Base-by-base conservation (phyloP, 2,329 filamentous ascomycete genomes). In the Venturia asperata region DNA sequence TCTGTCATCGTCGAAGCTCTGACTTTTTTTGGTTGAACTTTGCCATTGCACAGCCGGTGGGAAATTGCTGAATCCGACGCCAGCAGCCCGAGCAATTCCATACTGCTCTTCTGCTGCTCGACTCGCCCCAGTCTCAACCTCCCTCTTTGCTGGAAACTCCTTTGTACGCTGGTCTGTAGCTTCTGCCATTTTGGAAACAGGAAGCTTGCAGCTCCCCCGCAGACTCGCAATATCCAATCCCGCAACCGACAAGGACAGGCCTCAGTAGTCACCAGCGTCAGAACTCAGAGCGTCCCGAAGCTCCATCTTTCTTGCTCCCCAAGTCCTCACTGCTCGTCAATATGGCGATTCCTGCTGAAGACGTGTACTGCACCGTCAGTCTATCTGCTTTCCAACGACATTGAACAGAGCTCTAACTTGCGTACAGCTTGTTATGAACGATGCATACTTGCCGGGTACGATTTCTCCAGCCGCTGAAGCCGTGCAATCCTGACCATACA, bases 391-490 rank as follows among this genome's bases (percentile, higher is more conserved):
- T 62, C 43, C 34, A 49, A 21, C 64, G 37, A 55, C 58, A 3
- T 39, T 11, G 43, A 47, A 65, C 34, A 62, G 60, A 64, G 62
- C 61, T 68, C 55, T 65, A 65, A 52, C 24, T n/a, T 39, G 21
- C 24, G 19, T 30, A 27, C 45, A 65, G 93, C 89, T 99, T 76
- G 85, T 97, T 65, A 82, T 96, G 79, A 96, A 86, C 79, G 92
- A 99, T 79, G 85, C 85, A 68, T 99, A 99, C 77, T 85, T 99
- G 62, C 93, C 94, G 75, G 92, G 92, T 95, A 81, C 72, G 78
- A 76, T 55, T 62, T 47, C 64, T 62, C 17, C 3, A 11, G 24
- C 27, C 42, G 24, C 17, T 7, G 45, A 37, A 42, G 5, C 21
- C 4, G n/a, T n/a, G 27, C 37, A 34, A 15, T 68, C 49, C 68